These are phyloP conservation scores for Gentiana dahurica DNA, from an alignment of 257 asterid genomes.

Conservation along the genomic window DNA sequence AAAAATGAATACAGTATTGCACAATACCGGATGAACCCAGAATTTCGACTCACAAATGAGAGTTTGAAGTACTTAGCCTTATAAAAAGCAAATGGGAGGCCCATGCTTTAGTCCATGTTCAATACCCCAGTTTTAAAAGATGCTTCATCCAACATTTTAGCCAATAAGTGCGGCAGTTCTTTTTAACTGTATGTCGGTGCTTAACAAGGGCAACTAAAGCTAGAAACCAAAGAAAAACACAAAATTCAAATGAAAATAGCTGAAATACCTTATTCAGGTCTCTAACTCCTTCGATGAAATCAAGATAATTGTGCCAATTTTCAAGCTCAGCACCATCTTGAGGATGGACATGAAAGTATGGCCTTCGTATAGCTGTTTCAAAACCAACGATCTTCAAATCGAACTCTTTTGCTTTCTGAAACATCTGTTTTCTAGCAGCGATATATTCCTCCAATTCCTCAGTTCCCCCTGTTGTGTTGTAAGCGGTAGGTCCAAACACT, in stretches of 20 bases:
- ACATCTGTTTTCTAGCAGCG: conserved; percentile 75
- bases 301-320: conserved; percentile 93
- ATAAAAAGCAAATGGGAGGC: conserved; percentile 87
- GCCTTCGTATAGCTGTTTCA: conserved; percentile 87
- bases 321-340: conserved; percentile 86
- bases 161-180: conserved; percentile 92
- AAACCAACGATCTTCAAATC: conserved; percentile 88
- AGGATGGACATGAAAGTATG: conserved; percentile 95
- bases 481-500: too few relatives aligned
- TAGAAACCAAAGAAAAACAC: conserved; percentile 27
- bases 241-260: conserved; percentile 18
- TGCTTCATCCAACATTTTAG: conserved; percentile 94
- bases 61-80: conserved; percentile 97
- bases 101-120: conserved; percentile 99
- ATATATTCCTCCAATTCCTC: conserved; percentile 98
- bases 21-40: conserved; percentile 84
- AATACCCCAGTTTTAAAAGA: conserved; percentile 80
- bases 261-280: conserved; percentile 87
- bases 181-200: conserved; percentile 91
- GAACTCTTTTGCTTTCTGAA: conserved; percentile 81
- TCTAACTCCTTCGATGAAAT: conserved; percentile 70
- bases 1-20: conserved; percentile 44
- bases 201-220: conserved; percentile 84
- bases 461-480: conserved; percentile 81
- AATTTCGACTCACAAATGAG: conserved; percentile 93